These are phyloP conservation scores for Tetracladium setigerum DNA, from an alignment of 495 filamentous ascomycete species.

Conservation along the genomic window DNA sequence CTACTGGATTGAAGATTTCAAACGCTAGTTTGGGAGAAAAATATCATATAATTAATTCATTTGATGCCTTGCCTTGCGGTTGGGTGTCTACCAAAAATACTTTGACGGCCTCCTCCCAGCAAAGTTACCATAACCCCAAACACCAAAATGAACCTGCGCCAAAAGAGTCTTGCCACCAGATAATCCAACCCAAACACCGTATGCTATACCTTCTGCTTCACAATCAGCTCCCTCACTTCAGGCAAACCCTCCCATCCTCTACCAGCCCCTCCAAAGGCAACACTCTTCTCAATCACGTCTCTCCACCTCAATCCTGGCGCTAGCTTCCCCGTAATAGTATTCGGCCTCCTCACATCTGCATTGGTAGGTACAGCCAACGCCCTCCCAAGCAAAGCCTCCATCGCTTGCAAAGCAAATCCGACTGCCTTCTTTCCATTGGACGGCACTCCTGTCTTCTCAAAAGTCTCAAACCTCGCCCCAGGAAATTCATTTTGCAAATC, in stretches of 20 bases:
- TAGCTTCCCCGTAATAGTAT: constrained; percentile 23
- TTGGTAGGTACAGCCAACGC: constrained; percentile 22
- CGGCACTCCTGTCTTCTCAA: constrained; percentile 22
- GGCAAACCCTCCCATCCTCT: constrained; percentile 23
- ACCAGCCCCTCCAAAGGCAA: constrained; percentile 21
- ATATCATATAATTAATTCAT: too few relatives aligned
- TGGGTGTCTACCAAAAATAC: too few relatives aligned
- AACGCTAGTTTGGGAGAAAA: too few relatives aligned
- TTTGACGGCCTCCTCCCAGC: too few relatives aligned
- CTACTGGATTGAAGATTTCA: too few relatives aligned
- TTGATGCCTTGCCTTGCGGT: too few relatives aligned
- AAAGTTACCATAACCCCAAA: too few relatives aligned
- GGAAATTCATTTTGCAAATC: constrained; percentile 21
- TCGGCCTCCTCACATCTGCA: constrained; percentile 21
- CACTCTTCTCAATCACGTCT: constrained; percentile 23
- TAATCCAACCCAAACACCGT: too few relatives aligned
- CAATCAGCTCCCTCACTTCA: constrained; percentile 23
- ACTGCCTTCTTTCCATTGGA: constrained; percentile 23
- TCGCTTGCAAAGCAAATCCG: constrained; percentile 24
- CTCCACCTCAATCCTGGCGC: constrained; percentile 20
- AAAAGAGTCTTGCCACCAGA: too few relatives aligned
- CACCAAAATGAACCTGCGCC: too few relatives aligned
- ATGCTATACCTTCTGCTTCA: constrained; percentile 20
- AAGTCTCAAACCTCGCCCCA: constrained; percentile 13
- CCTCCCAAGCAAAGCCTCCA: constrained; percentile 21